Conservation (phyloP, 2,329 filamentous ascomycete genomes). For the Phyllosticta citrichinensis region DNA sequence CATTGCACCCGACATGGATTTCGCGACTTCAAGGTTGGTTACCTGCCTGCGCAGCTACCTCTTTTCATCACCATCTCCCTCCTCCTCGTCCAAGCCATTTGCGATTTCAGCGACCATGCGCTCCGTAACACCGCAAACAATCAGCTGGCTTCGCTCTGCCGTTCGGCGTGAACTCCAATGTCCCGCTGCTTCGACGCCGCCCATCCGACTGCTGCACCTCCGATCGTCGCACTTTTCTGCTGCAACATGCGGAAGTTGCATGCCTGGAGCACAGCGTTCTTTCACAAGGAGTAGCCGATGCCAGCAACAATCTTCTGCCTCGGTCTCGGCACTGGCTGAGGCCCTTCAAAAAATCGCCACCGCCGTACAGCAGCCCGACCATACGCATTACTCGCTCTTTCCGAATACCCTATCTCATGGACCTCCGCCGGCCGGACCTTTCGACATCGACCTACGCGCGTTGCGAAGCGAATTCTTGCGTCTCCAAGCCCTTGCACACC, state of each 20-base stretch:
- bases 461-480: slow-evolving; percentile 79
- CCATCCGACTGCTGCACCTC: not conserved
- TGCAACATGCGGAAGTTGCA: not conserved
- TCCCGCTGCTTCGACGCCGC: not conserved
- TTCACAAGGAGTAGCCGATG: not conserved
- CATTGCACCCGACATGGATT: not conserved
- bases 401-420: slow-evolving; percentile 65
- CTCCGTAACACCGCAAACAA: slow-evolving; percentile 12
- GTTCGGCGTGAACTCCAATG: slow-evolving; percentile 13
- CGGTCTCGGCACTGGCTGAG: not conserved
- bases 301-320: not conserved
- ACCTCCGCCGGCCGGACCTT: slow-evolving; percentile 67
- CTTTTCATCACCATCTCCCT: not conserved
- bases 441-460: slow-evolving; percentile 58
- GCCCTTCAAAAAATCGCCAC: not conserved
- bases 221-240: not conserved
- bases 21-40: not conserved
- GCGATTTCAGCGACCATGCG: slow-evolving; percentile 10
- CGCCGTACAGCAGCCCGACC: not conserved
- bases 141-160: slow-evolving; percentile 19
- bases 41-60: not conserved
- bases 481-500: slow-evolving; percentile 68
- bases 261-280: not conserved
- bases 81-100: not conserved
- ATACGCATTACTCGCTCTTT: slow-evolving; percentile 76